These are phyloP conservation scores for Hypoxylon intermedium DNA, from an alignment of 495 filamentous ascomycete species.

Conservation along the genomic window DNA sequence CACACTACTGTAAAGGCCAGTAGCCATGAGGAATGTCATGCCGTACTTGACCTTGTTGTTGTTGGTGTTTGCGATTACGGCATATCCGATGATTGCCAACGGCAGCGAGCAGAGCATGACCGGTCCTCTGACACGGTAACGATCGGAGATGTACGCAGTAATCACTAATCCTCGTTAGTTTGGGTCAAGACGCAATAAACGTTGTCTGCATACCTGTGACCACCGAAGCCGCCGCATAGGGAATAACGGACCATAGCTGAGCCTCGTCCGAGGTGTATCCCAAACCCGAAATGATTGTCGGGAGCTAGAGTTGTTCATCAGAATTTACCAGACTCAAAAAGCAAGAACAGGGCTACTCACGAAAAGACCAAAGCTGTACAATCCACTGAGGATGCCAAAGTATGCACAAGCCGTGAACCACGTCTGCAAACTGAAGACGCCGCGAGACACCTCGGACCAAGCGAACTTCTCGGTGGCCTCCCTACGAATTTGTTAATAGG, in stretches of 20 bases:
- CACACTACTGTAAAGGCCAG: slow-evolving; percentile 78
- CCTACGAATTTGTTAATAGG: slow-evolving; percentile 16
- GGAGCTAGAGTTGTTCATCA: slow-evolving; percentile 64
- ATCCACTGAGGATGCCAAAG: slow-evolving; percentile 53
- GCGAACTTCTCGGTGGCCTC: slow-evolving; percentile 59
- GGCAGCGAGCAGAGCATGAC: slow-evolving; percentile 55
- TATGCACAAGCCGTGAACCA: slow-evolving; percentile 59
- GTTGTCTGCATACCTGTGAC: slow-evolving; percentile 55
- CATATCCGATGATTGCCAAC: slow-evolving; percentile 69
- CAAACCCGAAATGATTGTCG: slow-evolving; percentile 70
- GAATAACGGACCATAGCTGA: slow-evolving; percentile 72
- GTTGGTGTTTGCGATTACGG: slow-evolving; percentile 63
- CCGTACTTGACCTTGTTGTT: slow-evolving; percentile 71
- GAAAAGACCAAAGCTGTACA: slow-evolving; percentile 63
- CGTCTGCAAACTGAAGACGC: slow-evolving; percentile 65
- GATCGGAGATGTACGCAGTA: slow-evolving; percentile 56
- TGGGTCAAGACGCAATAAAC: slow-evolving; percentile 45
- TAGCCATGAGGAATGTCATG: slow-evolving; percentile 74
- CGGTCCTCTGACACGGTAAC: slow-evolving; percentile 51
- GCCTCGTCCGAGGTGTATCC: slow-evolving; percentile 67
- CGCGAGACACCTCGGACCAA: slow-evolving; percentile 70
- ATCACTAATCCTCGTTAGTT: slow-evolving; percentile 37
- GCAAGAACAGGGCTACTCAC: slow-evolving; percentile 37
- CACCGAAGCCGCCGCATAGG: slow-evolving; percentile 67
- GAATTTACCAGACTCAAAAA: slow-evolving; percentile 4